Conservation (phyloP, 768 basidiomycete genomes). For the Tremella fuciformis region DNA sequence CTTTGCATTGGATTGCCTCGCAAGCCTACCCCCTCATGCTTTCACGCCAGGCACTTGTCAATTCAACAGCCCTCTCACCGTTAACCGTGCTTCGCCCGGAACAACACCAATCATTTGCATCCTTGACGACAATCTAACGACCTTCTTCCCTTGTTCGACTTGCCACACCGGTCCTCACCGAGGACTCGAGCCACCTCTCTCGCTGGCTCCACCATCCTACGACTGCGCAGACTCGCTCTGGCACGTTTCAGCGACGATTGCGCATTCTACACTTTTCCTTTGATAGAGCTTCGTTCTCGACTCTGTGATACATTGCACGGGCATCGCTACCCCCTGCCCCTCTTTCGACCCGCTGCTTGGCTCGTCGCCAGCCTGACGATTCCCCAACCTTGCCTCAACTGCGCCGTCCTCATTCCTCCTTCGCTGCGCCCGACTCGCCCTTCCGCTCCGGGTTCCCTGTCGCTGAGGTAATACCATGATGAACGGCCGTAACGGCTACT, state of each 20-base stretch:
- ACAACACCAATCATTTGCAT: slow-evolving; percentile 2
- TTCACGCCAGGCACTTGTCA: no score
- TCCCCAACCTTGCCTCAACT: neutral
- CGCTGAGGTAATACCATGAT: neutral
- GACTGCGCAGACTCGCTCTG: no score
- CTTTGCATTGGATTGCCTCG: no score
- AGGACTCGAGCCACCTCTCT: neutral
- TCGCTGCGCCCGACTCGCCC: no score
- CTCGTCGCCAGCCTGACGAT: slow-evolving; percentile 3
- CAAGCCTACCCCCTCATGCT: no score
- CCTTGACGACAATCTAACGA: slow-evolving; percentile 3
- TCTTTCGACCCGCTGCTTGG: neutral
- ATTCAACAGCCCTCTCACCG: no score
- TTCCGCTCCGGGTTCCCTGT: no score
- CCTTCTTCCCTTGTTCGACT: neutral
- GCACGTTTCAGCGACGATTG: no score
- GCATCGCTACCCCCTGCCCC: neutral
- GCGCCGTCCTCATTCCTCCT: no score
- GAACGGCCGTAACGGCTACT: slow-evolving; percentile 24
- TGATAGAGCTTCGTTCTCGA: no score
- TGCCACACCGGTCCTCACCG: neutral
- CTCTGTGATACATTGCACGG: neutral
- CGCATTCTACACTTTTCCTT: no score
- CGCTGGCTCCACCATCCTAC: neutral
- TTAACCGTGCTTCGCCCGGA: no score